Evolutionary conservation across 2,329 filamentous ascomycete genomes (phyloP).

Genomic region (Cordyceps pruinosa): DNA sequence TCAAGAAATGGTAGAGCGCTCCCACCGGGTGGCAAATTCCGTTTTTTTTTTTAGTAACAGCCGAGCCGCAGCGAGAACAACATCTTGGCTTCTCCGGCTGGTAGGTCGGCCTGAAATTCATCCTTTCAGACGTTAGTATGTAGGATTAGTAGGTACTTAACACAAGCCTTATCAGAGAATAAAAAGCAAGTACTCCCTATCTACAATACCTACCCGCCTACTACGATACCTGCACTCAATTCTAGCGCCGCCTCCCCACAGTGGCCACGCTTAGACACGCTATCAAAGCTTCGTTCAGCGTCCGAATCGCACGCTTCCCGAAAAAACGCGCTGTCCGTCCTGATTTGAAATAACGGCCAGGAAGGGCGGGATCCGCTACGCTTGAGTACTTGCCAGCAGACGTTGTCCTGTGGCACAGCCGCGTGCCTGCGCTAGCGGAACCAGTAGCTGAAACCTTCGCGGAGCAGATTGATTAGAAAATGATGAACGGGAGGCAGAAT

Average conservation of each 20-base stretch:
- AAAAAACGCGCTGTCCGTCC: background rate
- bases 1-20: background rate
- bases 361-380: too few species aligned
- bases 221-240: too few species aligned
- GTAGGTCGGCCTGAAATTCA: too few species aligned
- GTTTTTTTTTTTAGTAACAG: background rate
- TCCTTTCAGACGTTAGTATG: too few species aligned
- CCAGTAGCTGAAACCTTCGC: too few species aligned
- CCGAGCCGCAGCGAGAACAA: background rate
- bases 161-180: too few species aligned
- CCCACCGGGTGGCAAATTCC: background rate
- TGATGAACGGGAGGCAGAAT: background rate
- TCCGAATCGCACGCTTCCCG: background rate
- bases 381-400: too few species aligned
- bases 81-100: background rate
- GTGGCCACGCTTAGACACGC: background rate
- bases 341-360: background rate
- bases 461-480: background rate
- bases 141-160: too few species aligned
- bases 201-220: too few species aligned
- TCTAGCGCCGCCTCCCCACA: background rate
- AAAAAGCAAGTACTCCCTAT: too few species aligned
- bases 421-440: too few species aligned
- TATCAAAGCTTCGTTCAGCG: background rate
- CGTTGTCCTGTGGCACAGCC: too few species aligned